phyloP scores from a whole-genome alignment of 208 protist genomes.

The Wallacemonas sp. region DNA sequence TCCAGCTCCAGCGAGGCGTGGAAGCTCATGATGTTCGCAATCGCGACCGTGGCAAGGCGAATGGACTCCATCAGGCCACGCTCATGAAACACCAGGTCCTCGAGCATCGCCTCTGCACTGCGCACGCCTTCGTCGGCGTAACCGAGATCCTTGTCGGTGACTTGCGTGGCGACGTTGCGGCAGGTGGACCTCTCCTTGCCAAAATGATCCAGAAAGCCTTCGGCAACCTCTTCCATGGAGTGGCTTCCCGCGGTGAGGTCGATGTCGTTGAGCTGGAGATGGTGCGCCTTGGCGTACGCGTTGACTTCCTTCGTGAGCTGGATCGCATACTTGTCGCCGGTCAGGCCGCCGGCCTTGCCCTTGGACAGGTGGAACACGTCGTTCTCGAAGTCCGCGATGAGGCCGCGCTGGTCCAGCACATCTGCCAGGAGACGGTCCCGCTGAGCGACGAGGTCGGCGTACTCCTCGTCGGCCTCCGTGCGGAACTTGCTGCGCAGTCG shows the following conservation, averaged over 20 bases:
- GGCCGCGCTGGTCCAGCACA: conserved; percentile 36
- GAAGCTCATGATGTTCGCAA: conserved; percentile 83
- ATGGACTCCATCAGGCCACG: conserved; percentile 59
- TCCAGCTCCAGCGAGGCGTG: conserved; percentile 86
- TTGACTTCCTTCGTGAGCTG: conserved; percentile 73
- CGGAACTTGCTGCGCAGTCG: conserved; percentile 51
- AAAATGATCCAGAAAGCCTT: conserved; percentile 67
- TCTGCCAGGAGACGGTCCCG: conserved; percentile 46
- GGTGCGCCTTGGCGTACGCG: conserved; percentile 50
- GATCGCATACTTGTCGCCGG: conserved; percentile 65
- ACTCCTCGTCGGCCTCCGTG: conserved; percentile 59
- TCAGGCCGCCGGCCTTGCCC: conserved; percentile 28
- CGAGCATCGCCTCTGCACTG: conserved; percentile 59
- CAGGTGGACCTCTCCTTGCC: conserved; percentile 30
- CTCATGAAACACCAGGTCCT: conserved; percentile 73
- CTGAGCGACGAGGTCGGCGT: conserved; percentile 45
- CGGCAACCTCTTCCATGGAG: conserved; percentile 27
- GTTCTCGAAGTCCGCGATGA: conserved; percentile 41
- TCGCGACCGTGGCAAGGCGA: conserved; percentile 54
- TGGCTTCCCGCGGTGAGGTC: conserved; percentile 7
- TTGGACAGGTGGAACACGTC: conserved; percentile 65
- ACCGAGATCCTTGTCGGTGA: conserved; percentile 69
- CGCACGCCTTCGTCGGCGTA: conserved; percentile 67
- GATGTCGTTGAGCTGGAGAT: conserved; percentile 27
- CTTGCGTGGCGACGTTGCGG: conserved; percentile 60